Evolutionary conservation across 345 rosid genomes (phyloP).

Genomic region (Lepidium sativum): DNA sequence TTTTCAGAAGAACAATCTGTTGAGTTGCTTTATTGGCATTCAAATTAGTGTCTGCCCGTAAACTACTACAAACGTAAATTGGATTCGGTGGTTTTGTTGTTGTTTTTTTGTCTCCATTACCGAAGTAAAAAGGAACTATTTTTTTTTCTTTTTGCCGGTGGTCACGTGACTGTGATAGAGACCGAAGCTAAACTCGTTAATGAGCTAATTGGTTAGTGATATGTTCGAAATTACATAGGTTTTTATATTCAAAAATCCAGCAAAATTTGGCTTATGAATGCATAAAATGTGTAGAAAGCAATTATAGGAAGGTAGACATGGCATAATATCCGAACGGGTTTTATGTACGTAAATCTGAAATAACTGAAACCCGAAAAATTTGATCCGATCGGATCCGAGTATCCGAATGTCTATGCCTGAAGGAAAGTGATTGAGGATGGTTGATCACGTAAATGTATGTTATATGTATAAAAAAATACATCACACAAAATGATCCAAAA

Average conservation of each 20-base stretch:
- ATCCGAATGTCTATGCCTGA: too few relatives aligned
- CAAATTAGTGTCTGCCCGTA: constrained; percentile 4
- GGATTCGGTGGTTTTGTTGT: not conserved
- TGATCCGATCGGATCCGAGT: too few relatives aligned
- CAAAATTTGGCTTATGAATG: not conserved
- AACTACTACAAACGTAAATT: not conserved
- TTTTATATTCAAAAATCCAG: too few relatives aligned
- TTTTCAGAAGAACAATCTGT: not conserved
- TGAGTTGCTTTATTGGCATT: not conserved
- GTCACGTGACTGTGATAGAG: too few relatives aligned
- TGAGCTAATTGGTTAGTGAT: not conserved
- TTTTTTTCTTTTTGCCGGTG: too few relatives aligned
- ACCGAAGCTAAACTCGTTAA: too few relatives aligned
- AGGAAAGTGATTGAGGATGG: not conserved
- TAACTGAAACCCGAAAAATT: too few relatives aligned
- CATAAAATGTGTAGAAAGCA: not conserved
- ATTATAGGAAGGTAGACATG: too few relatives aligned
- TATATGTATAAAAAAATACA: not conserved
- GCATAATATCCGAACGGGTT: too few relatives aligned
- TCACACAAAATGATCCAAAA: not conserved
- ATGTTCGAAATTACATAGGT: not conserved
- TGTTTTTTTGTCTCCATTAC: not conserved
- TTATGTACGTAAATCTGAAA: too few relatives aligned
- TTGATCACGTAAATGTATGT: not conserved
- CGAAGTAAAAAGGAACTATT: not conserved